Conservation (phyloP, 305 asterid genomes). For the Fraxinus paxiana region DNA sequence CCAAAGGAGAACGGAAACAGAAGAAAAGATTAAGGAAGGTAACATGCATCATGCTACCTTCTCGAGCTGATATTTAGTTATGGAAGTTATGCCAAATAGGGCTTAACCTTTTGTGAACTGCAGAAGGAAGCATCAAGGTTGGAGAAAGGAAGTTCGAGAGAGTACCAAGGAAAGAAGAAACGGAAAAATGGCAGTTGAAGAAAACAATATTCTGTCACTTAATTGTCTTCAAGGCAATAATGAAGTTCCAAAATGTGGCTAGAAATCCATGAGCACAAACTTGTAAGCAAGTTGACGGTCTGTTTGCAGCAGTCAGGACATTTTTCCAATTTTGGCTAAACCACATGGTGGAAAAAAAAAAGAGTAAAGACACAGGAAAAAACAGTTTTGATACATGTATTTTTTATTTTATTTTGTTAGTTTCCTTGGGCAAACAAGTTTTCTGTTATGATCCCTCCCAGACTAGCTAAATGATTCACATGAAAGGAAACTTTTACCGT, state of each 20-base stretch:
- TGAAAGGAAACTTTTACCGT: not conserved
- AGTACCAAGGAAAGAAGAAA: conserved; percentile 37
- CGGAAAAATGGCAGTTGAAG: conserved; percentile 37
- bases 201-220: conserved; percentile 1
- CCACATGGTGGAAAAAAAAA: not conserved
- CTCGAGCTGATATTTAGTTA: not conserved
- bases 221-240: conserved; percentile 7
- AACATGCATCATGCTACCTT: conserved; percentile 1
- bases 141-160: conserved; percentile 26
- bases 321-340: conserved; percentile 23
- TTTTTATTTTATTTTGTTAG: not conserved
- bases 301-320: not conserved
- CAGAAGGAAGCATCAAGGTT: conserved; percentile 30
- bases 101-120: conserved; percentile 15
- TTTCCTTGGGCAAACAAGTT: not conserved
- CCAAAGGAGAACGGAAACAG: conserved; percentile 41
- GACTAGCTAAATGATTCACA: not conserved
- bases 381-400: not conserved
- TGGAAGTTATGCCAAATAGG: not conserved
- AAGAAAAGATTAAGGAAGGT: conserved; percentile 55
- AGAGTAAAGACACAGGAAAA: not conserved
- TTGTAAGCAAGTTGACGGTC: not conserved
- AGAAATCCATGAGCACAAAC: not conserved
- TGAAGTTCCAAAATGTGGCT: conserved; percentile 19
- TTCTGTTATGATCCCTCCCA: not conserved